Evolutionary conservation across 2,329 filamentous ascomycete genomes (phyloP), one percentile per base, ranked within the genome.

Genomic region (Penicillium concentricum): DNA sequence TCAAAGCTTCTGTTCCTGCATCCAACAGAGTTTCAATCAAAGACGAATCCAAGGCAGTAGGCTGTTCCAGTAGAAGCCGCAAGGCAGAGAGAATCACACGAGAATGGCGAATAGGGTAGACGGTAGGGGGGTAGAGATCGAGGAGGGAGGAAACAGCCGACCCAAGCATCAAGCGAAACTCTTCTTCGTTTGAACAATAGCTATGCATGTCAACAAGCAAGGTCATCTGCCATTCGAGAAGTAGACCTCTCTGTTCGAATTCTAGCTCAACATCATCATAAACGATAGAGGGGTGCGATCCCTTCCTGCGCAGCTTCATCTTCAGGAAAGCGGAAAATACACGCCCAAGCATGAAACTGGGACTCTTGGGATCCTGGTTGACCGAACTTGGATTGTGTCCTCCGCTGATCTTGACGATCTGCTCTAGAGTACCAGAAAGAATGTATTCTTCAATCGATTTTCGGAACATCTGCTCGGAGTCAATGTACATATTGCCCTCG

Each of bases 391-490:
- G 67, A 18, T 72, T 69, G 9, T 61, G 63, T 10, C 63, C 67
- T 5, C 64, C 42, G 9, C 71, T 66, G 37, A 61, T 61, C 12
- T 67, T 65, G 1, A 64, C 52, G 13, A 74, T 64, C 35, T 72
- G 60, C 7, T 69, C 60, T 53, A 80, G 59, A 18, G 67, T 61
- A 3, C 74, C 78, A 20, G 69, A 62, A 5, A 71, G 63, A 32
- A 79, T 70, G 60, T 79, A 73, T 49, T 75, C 73, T 22, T 66
- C 61, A 37, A 81, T 73, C 5, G 78, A 74, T 41, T 74, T 70
- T 37, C 63, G 62, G 39, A 79, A 78, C 8, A 72, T 69, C 30
- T 69, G 58, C 20, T 70, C 68, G 0, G 78, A 74, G 50, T 74
- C 73, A 24, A 57, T 57, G 24, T 60, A 64, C 51, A 75, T 68